Percentiles rank a stretch among this genome's conserved stretches.
phyloP scores from a whole-genome alignment of 352 stramenopile genomes.

The Proteromonas lacertae region DNA sequence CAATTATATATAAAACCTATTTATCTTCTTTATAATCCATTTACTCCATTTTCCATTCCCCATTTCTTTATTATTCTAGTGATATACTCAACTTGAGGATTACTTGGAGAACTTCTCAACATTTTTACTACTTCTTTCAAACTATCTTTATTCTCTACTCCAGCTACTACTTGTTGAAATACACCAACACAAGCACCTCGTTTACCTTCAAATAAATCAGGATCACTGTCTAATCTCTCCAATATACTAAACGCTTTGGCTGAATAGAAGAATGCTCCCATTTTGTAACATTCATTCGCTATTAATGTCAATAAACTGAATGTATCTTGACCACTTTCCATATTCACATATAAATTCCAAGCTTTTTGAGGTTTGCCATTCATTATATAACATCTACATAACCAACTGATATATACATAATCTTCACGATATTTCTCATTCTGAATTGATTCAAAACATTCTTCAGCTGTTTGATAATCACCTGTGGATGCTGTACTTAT shows the following conservation, averaged over 20 bases:
- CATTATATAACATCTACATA: slow-evolving; percentile 56
- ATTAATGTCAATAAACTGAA: slow-evolving; percentile 79
- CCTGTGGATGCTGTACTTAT: slow-evolving; percentile 51
- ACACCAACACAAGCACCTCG: slow-evolving; percentile 64
- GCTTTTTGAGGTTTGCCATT: slow-evolving; percentile 60
- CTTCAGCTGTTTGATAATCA: slow-evolving; percentile 56
- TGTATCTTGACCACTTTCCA: slow-evolving; percentile 62
- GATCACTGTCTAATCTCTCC: slow-evolving; percentile 56
- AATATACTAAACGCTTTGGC: slow-evolving; percentile 70
- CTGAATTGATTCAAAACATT: slow-evolving; percentile 53
- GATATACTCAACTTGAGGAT: slow-evolving; percentile 74
- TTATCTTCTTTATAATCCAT: no score
- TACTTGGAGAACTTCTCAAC: slow-evolving; percentile 59
- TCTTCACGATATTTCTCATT: slow-evolving; percentile 43
- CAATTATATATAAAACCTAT: no score
- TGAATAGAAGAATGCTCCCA: slow-evolving; percentile 69
- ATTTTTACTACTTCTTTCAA: slow-evolving; percentile 54
- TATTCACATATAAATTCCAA: slow-evolving; percentile 80
- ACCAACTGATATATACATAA: slow-evolving; percentile 10
- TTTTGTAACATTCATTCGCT: slow-evolving; percentile 79
- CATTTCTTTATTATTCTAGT: slow-evolving; percentile 78
- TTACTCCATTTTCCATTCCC: slow-evolving; percentile 29
- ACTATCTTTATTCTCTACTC: slow-evolving; percentile 40
- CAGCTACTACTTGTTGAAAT: slow-evolving; percentile 50
- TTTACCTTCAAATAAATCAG: slow-evolving; percentile 81